Evolutionary conservation across 2,329 filamentous ascomycete genomes (phyloP).

Genomic region (Cucurbitaria berberidis): DNA sequence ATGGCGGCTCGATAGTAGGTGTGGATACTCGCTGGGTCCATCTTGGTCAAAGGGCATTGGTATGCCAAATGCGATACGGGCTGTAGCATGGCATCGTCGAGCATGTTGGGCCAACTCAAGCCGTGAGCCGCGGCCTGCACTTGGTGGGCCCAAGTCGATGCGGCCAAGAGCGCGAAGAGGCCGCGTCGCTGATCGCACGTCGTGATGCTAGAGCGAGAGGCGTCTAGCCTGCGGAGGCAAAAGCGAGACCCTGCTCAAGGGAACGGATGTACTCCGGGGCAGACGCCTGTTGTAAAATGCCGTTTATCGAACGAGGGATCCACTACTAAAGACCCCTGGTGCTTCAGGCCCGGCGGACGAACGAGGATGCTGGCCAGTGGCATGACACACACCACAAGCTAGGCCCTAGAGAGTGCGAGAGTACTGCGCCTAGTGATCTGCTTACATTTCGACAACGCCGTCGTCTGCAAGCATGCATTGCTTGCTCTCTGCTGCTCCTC

Average conservation of each 20-base stretch:
- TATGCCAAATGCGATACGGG: no score
- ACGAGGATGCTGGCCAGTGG: slow-evolving; percentile 28
- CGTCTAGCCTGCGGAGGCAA: slow-evolving; percentile 14
- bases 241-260: slow-evolving; percentile 20
- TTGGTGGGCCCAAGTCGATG: slow-evolving; percentile 6
- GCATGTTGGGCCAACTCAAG: background rate
- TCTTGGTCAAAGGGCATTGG: no score
- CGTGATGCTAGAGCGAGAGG: slow-evolving; percentile 7
- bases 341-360: slow-evolving; percentile 22
- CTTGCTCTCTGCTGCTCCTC: slow-evolving; percentile 11
- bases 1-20: slow-evolving; percentile 7
- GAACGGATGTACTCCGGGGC: slow-evolving; percentile 15
- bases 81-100: background rate
- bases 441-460: slow-evolving; percentile 30
- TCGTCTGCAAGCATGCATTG: slow-evolving; percentile 21
- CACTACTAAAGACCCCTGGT: slow-evolving; percentile 26
- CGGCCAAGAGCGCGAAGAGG: slow-evolving; percentile 15
- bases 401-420: slow-evolving; percentile 25
- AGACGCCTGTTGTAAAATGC: slow-evolving; percentile 30
- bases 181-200: slow-evolving; percentile 15
- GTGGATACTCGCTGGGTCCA: background rate
- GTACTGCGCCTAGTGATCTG: slow-evolving; percentile 38
- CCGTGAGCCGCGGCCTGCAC: slow-evolving; percentile 18
- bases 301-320: slow-evolving; percentile 20
- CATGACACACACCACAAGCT: slow-evolving; percentile 28